Percentiles rank a stretch among this genome's conserved stretches.
phyloP scores from a whole-genome alignment of 1,284 basidiomycete genomes.

The Trichosporon faecale region DNA sequence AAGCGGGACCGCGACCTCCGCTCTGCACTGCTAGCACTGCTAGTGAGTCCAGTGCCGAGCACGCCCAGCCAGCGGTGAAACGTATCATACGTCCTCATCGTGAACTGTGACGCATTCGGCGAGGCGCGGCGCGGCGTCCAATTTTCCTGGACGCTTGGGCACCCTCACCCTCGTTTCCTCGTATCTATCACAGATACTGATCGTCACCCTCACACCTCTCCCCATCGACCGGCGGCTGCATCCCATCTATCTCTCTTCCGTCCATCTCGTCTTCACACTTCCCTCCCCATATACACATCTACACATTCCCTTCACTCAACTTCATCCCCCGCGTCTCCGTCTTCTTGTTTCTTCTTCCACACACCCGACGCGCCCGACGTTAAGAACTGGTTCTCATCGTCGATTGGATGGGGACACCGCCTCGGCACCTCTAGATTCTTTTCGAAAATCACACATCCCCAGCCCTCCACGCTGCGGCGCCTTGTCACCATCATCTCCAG shows the following conservation, averaged over 20 bases:
- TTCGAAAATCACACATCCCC: not conserved
- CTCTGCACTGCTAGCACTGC: not conserved
- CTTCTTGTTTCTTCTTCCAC: not conserved
- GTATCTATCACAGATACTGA: conserved; percentile 3
- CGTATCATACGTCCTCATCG: not conserved
- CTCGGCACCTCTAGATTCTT: not conserved
- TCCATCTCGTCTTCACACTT: not conserved
- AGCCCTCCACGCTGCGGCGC: not conserved
- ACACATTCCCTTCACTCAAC: not conserved
- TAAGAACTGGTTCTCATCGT: not conserved
- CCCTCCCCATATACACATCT: not conserved
- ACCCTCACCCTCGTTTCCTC: not conserved
- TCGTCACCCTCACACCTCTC: not conserved
- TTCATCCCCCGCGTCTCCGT: not conserved
- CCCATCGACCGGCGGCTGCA: not conserved
- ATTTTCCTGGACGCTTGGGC: conserved; percentile 7
- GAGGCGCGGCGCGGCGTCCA: conserved; percentile 9
- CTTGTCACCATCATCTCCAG: not conserved
- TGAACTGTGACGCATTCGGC: conserved; percentile 4
- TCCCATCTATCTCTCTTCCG: not conserved
- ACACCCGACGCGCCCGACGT: not conserved
- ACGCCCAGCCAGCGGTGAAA: not conserved
- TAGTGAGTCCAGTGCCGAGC: not conserved
- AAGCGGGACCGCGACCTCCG: conserved; percentile 1
- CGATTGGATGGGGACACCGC: conserved; percentile 4